Conservation (phyloP, 2,329 filamentous ascomycete species). For the Cercospora sojina region DNA sequence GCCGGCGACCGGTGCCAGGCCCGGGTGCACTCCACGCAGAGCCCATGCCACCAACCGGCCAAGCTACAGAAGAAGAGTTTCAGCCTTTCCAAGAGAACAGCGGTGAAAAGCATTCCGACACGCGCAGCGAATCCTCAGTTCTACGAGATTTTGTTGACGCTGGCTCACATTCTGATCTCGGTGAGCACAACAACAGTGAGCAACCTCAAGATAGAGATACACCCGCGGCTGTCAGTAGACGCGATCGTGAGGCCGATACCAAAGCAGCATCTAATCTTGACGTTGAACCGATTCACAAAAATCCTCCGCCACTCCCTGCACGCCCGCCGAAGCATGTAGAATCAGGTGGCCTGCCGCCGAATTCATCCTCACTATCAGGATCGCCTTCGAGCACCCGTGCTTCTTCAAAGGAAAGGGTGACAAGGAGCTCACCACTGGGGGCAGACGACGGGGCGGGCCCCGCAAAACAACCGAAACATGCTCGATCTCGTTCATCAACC, state of each 20-base stretch:
- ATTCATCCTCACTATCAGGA: not conserved
- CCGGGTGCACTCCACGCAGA: not conserved
- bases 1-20: constrained; percentile 23
- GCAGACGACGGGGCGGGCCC: not conserved
- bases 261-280: not conserved
- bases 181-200: not conserved
- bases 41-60: not conserved
- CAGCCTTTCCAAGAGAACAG: constrained; percentile 27
- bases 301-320: constrained; percentile 5
- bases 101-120: not conserved
- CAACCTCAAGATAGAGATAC: not conserved
- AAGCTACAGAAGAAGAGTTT: constrained; percentile 22
- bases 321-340: not conserved
- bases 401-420: not conserved
- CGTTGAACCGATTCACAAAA: not conserved
- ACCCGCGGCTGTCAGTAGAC: not conserved
- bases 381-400: not conserved
- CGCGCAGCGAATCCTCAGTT: not conserved
- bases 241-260: not conserved
- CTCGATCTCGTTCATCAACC: not conserved
- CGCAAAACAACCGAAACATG: not conserved
- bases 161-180: not conserved
- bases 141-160: not conserved
- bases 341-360: not conserved
- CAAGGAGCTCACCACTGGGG: not conserved